These are phyloP conservation scores for Neotropicomus parvogracilis DNA, from an alignment of 1,284 basidiomycete species.

Conservation along the genomic window DNA sequence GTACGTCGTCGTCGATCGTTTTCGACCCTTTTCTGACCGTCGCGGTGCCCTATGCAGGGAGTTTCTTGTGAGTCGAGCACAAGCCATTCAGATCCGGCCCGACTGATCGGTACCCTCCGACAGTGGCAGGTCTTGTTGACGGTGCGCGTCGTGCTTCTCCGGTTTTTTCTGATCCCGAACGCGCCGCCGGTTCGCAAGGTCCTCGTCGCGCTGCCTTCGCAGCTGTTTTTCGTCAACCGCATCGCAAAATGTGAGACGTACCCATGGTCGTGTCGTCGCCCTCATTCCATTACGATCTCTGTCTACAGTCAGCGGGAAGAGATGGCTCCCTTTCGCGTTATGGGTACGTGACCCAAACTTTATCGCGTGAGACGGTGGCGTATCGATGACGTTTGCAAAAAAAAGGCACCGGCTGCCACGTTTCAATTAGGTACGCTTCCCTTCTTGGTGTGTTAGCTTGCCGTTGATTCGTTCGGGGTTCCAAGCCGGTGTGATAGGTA, in stretches of 20 bases:
- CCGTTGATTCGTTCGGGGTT: background rate
- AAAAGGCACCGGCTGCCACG: conserved; percentile 16
- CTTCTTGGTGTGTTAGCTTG: background rate
- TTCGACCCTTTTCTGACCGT: background rate
- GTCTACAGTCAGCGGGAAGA: conserved; percentile 19
- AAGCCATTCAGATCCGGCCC: background rate
- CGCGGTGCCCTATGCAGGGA: conserved; percentile 4
- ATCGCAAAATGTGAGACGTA: conserved; percentile 20
- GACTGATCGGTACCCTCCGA: background rate
- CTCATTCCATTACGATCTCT: background rate
- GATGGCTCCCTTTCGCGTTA: conserved; percentile 15
- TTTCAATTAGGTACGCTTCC: conserved; percentile 19
- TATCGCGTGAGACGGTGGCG: background rate
- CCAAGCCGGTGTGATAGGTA: conserved; percentile 17
- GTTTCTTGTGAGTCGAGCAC: conserved; percentile 16
- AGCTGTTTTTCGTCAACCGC: conserved; percentile 21
- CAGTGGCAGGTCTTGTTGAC: conserved; percentile 24
- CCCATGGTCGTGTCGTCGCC: background rate
- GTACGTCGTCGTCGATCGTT: conserved; percentile 9
- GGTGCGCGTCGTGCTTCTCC: conserved; percentile 7
- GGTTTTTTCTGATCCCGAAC: no score
- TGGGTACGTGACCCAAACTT: conserved; percentile 17
- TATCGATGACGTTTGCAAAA: conserved; percentile 10
- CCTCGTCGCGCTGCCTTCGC: conserved; percentile 21
- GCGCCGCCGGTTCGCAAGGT: no score